Evolutionary conservation across 495 filamentous ascomycete species (phyloP), one percentile per base, ranked within the genome.

Genomic region (Hypoxylon lienhwacheense): DNA sequence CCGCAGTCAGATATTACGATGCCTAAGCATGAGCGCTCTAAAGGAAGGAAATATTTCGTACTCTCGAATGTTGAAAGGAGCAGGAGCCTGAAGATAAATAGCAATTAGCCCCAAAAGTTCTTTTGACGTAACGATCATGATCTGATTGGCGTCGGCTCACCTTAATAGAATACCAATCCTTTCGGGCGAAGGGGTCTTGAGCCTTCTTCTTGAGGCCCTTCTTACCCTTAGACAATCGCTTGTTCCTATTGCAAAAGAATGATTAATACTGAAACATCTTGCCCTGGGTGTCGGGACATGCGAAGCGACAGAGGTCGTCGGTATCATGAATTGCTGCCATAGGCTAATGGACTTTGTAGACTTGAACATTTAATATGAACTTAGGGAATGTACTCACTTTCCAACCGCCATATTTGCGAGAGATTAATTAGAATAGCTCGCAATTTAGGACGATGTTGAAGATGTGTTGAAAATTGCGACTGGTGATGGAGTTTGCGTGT

Each of bases 161-260:
- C 89, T 97, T 97, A 74, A 98, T 85, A 59, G 86, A 88, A 80
- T 90, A 98, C 88, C 95, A 97, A 75, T 97, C 92, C 83, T 98
- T 98, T 68, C 91, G 85, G 69, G 91, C 80, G 80, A 98, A 98
- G 64, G 93, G 95, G 73, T 98, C 93, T 71, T 90, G 85, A 49
- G 88, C 85, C 78, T 89, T 91, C 93, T 98, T 98, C 89, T 98
- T 98, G 69, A 98, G 85, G 73, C 93, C 93, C 85, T 98, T 98
- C 89, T 98, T 98, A 81, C 93, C 95, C 83, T 98, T 98, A 42
- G 93, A 97, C 80, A 98, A 84, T 76, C 93, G 88, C 90, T 98
- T 97, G 84, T 98, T 98, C 88, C 95, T 98, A 69, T 76, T 68
- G 31, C 70, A 72, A 69, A 75, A 72, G 69, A 76, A 77, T 68